Evolutionary conservation across 1,139 yeast species (phyloP).

Genomic region (Suhomyces yuchorum): DNA sequence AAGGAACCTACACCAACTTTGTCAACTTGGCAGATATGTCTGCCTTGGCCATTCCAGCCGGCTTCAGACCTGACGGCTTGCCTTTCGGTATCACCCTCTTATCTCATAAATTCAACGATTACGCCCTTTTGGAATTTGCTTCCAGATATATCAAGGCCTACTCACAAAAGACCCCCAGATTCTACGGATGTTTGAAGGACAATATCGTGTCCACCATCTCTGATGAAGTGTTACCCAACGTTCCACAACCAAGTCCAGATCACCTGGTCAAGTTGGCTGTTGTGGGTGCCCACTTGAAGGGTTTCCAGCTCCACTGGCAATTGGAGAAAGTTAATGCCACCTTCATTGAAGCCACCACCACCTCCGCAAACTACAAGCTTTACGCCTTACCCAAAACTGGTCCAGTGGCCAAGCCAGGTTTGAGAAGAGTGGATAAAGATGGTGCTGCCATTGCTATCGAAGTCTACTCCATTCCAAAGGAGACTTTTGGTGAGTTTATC

Average conservation of each 20-base stretch:
- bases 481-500: slow-evolving; percentile 77
- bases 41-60: slow-evolving; percentile 89
- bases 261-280: slow-evolving; percentile 68
- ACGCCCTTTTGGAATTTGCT: slow-evolving; percentile 84
- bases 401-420: slow-evolving; percentile 86
- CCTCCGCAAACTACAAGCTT: slow-evolving; percentile 72
- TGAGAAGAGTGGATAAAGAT: slow-evolving; percentile 59
- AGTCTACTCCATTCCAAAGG: slow-evolving; percentile 78
- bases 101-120: slow-evolving; percentile 81
- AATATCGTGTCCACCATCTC: slow-evolving; percentile 35
- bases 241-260: slow-evolving; percentile 35
- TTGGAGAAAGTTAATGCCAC: slow-evolving; percentile 82
- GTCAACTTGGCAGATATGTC: slow-evolving; percentile 92
- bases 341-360: slow-evolving; percentile 62
- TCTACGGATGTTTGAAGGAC: slow-evolving; percentile 45
- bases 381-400: slow-evolving; percentile 84
- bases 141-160: slow-evolving; percentile 57
- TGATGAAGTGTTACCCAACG: slow-evolving; percentile 38
- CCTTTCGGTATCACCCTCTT: slow-evolving; percentile 90
- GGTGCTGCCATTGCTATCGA: slow-evolving; percentile 74
- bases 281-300: slow-evolving; percentile 92
- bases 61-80: slow-evolving; percentile 79
- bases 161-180: slow-evolving; percentile 26
- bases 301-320: slow-evolving; percentile 94
- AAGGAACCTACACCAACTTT: slow-evolving; percentile 96